A percentile compares a stretch with the other conserved stretches of the same genome.
Evolutionary conservation across 495 filamentous ascomycete species (phyloP).

Genomic region (Annulohypoxylon maeteangense): DNA sequence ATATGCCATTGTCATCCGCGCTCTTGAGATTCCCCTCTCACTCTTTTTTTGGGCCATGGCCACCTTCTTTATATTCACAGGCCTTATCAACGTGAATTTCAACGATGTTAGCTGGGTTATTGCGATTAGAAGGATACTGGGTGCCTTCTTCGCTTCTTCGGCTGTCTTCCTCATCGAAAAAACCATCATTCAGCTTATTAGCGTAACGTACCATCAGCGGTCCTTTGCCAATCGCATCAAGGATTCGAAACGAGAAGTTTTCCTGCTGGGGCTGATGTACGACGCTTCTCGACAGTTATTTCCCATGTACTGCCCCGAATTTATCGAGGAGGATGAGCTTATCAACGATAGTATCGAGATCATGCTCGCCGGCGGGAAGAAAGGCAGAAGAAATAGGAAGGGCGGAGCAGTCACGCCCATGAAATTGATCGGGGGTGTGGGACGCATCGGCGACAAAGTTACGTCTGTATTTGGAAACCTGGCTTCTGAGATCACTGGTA

Average conservation of each 20-base stretch:
- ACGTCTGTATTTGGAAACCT: constrained; percentile 93
- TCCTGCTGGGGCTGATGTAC: constrained; percentile 83
- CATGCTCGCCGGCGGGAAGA: constrained; percentile 57
- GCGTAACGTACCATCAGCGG: constrained; percentile 92
- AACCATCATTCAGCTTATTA: constrained; percentile 88
- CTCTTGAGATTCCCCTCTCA: constrained; percentile 85
- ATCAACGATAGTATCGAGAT: constrained; percentile 82
- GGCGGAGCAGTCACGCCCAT: constrained; percentile 77
- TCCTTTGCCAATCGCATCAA: constrained; percentile 91
- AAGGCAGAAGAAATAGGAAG: constrained; percentile 52
- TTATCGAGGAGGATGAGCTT: constrained; percentile 87
- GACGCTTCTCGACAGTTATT: constrained; percentile 89
- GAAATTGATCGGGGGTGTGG: constrained; percentile 79
- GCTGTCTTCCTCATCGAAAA: constrained; percentile 85
- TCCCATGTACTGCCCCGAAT: constrained; percentile 90
- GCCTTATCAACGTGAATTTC: constrained; percentile 56
- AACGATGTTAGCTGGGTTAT: constrained; percentile 52
- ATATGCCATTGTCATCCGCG: constrained; percentile 83
- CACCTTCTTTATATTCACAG: constrained; percentile 81
- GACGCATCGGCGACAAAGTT: constrained; percentile 87
- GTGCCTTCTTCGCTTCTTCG: constrained; percentile 78
- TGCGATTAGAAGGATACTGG: constrained; percentile 75
- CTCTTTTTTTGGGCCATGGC: constrained; percentile 88
- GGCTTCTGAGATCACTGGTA: constrained; percentile 92
- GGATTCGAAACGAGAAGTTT: constrained; percentile 84